Conservation (phyloP, 176 grass and related monocot genomes). For the Oryza meridionalis region DNA sequence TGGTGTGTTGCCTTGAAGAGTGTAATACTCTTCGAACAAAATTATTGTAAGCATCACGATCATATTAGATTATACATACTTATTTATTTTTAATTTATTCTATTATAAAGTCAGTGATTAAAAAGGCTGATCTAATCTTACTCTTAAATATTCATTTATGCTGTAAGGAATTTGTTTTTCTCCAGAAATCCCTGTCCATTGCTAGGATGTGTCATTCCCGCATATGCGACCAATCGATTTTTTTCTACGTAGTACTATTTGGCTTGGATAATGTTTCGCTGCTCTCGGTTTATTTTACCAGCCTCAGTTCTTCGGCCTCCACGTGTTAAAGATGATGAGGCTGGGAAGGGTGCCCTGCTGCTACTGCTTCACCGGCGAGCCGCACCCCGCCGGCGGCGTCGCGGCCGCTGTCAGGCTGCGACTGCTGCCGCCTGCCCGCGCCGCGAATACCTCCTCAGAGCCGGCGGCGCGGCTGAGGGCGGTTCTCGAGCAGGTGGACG, state of each 20-base stretch:
- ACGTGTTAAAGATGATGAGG: conserved; percentile 28
- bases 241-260: not conserved
- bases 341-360: not conserved
- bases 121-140: too few relatives aligned
- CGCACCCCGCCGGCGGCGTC: not conserved
- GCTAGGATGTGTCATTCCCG: too few relatives aligned
- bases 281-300: not conserved
- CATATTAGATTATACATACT: too few relatives aligned
- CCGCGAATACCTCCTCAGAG: conserved; percentile 39
- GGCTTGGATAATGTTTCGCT: not conserved
- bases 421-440: conserved; percentile 13
- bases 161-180: not conserved
- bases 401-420: conserved; percentile 11
- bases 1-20: too few relatives aligned
- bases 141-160: too few relatives aligned
- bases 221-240: too few relatives aligned
- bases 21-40: too few relatives aligned
- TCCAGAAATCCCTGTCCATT: too few relatives aligned
- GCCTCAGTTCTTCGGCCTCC: not conserved
- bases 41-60: too few relatives aligned
- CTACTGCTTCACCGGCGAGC: conserved; percentile 11
- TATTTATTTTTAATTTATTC: too few relatives aligned
- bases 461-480: conserved; percentile 18
- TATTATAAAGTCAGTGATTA: too few relatives aligned
- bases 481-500: conserved; percentile 66